Evolutionary conservation across 2,329 filamentous ascomycete genomes (phyloP), one percentile per base, ranked within the genome.

Genomic region (Phialophora chinensis): DNA sequence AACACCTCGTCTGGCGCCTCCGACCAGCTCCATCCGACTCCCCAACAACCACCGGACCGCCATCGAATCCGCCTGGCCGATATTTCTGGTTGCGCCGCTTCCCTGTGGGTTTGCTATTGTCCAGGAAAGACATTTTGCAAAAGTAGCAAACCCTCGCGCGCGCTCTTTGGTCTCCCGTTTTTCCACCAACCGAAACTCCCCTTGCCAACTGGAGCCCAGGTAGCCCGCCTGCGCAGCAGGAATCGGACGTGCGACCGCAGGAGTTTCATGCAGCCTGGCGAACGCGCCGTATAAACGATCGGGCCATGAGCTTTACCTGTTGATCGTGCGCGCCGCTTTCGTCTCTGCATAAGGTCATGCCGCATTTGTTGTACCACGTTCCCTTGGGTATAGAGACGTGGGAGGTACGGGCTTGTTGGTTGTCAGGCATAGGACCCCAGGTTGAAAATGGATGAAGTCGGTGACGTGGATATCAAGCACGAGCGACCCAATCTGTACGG

Each of bases 401-500:
- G 67, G 68, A 69, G 65, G 68, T 62, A 67, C 63, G 52, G 66
- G 59, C 53, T 68, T 61, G 55, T 47, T 35, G 60, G 50, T 63
- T 60, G 60, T 60, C 66, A 53, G 49, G 53, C 54, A 63, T 38
- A 55, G 60, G 60, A 62, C 63, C 66, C n/a, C 44, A 65, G 60
- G 66, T 66, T 61, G 62, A 69, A 59, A 66, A 72, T 72, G 69
- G 70, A 71, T 64, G 69, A 68, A 54, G 63, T 66, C 20, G 63
- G 68, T 66, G 70, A 71, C 65, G 66, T 67, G 65, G 68, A 72
- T 65, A 52, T 66, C 42, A 72, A 67, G 63, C 69, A 69, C 63
- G 68, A 71, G 49, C 54, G 67, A 60, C 52, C 69, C 60, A 68
- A 66, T 68, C 60, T 61, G 14, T 72, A 72, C 63, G 65, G 59